Percentiles rank a stretch among this genome's conserved stretches.
phyloP scores from a whole-genome alignment of 176 grass and related monocot species.

The Pontederia paniculata region DNA sequence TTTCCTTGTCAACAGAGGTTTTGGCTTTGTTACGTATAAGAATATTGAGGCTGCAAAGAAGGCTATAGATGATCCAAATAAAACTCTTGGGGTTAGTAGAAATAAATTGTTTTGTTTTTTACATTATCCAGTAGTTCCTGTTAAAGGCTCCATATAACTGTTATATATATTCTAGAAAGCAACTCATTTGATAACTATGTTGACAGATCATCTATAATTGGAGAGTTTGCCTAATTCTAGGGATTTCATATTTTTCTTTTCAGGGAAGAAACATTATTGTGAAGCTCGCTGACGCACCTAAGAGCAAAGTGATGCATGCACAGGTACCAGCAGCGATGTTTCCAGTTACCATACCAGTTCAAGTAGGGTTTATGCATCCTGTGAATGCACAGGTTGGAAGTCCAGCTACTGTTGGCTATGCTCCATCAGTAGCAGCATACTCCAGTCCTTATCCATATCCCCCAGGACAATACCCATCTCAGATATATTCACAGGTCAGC shows the following conservation, averaged over 20 bases:
- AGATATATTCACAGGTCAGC: neutral
- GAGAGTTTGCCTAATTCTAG: too few relatives aligned
- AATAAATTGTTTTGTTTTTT: neutral
- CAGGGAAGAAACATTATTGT: conserved; percentile 15
- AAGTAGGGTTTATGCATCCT: neutral
- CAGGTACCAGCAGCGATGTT: conserved; percentile 9
- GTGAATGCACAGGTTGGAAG: conserved; percentile 1
- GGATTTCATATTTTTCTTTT: neutral
- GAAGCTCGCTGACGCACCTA: conserved; percentile 2
- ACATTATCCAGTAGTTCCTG: neutral
- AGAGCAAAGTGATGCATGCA: conserved; percentile 7
- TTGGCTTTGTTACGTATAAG: conserved; percentile 17
- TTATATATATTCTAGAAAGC: neutral
- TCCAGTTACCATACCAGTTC: conserved; percentile 6
- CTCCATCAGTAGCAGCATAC: conserved; percentile 10
- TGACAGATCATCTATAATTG: too few relatives aligned
- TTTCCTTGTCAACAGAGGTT: conserved; percentile 3
- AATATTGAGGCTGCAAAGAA: conserved; percentile 9
- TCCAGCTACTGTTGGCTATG: neutral
- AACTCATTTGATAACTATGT: neutral
- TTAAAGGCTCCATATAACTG: neutral
- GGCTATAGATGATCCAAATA: conserved; percentile 16
- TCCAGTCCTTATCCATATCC: conserved; percentile 1
- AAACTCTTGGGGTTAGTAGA: conserved; percentile 7
- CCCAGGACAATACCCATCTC: neutral